These are phyloP conservation scores for Heracleum sosnowskyi DNA, from an alignment of 129 eudicot species.

Conservation along the genomic window DNA sequence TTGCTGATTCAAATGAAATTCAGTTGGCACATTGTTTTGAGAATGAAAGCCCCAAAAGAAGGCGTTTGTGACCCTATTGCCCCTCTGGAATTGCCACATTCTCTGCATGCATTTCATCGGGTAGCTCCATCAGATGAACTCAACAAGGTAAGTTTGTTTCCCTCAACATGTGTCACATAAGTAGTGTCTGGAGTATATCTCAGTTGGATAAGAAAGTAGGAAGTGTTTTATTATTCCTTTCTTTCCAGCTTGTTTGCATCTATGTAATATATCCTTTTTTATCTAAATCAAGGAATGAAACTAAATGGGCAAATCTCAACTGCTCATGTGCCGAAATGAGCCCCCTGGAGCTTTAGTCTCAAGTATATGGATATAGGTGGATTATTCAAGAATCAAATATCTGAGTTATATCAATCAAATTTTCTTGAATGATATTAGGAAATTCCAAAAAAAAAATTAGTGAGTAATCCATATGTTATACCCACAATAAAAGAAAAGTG, in stretches of 20 bases:
- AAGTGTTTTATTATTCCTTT: background rate
- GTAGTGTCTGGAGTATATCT: background rate
- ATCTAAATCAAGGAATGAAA: background rate
- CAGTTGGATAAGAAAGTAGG: background rate
- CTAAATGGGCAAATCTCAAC: background rate
- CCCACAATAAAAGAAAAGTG: background rate
- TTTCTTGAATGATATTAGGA: background rate
- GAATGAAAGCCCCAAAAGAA: constrained; percentile 58
- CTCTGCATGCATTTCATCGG: constrained; percentile 81
- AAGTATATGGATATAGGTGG: background rate
- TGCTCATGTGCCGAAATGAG: background rate
- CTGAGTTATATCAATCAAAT: background rate
- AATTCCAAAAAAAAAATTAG: background rate
- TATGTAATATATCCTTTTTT: background rate
- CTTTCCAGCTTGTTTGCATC: background rate
- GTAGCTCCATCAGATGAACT: constrained; percentile 64
- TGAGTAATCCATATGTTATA: background rate
- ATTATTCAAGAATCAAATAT: background rate
- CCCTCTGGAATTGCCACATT: constrained; percentile 87
- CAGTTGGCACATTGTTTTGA: constrained; percentile 91
- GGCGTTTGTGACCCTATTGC: constrained; percentile 80
- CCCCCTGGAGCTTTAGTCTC: background rate
- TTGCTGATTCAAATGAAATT: constrained; percentile 12
- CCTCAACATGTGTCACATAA: background rate
- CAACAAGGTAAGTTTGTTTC: constrained; percentile 41